Conservation (phyloP, 768 basidiomycete species). For the Suillus hirtellus region DNA sequence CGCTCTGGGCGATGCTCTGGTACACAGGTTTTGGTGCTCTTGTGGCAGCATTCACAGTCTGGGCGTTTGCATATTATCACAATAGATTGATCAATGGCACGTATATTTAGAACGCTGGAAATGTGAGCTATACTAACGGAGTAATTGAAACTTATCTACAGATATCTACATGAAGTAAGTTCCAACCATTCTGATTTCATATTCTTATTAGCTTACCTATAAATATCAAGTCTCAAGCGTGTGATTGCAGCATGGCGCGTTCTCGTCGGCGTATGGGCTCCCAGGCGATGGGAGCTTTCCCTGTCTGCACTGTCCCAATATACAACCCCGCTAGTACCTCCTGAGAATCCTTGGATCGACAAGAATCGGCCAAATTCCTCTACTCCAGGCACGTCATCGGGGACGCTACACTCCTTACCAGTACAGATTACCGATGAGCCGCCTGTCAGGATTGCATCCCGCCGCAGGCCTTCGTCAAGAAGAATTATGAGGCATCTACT, state of each 20-base stretch:
- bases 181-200: conserved; percentile 8
- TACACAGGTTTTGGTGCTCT: conserved; percentile 75
- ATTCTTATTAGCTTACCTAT: background rate
- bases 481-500: conserved; percentile 88
- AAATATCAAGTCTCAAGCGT: conserved; percentile 66
- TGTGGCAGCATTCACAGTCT: conserved; percentile 67
- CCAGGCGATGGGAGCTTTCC: conserved; percentile 80
- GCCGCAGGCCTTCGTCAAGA: conserved; percentile 66
- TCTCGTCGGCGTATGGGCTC: conserved; percentile 93
- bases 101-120: conserved; percentile 24
- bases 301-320: conserved; percentile 72
- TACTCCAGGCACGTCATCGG: conserved; percentile 11
- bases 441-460: conserved; percentile 34
- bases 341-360: conserved; percentile 73
- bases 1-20: conserved; percentile 82
- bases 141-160: conserved; percentile 24
- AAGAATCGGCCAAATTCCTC: conserved; percentile 36
- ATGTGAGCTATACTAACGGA: conserved; percentile 2
- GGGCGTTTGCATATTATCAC: conserved; percentile 84
- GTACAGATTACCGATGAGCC: conserved; percentile 37
- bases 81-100: conserved; percentile 81
- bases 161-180: conserved; percentile 79
- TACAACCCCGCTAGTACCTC: conserved; percentile 63
- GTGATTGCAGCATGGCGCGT: conserved; percentile 94
- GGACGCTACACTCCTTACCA: conserved; percentile 17